phyloP scores from a whole-genome alignment of 2,329 filamentous ascomycete genomes.

The Fusarium caatingaense region DNA sequence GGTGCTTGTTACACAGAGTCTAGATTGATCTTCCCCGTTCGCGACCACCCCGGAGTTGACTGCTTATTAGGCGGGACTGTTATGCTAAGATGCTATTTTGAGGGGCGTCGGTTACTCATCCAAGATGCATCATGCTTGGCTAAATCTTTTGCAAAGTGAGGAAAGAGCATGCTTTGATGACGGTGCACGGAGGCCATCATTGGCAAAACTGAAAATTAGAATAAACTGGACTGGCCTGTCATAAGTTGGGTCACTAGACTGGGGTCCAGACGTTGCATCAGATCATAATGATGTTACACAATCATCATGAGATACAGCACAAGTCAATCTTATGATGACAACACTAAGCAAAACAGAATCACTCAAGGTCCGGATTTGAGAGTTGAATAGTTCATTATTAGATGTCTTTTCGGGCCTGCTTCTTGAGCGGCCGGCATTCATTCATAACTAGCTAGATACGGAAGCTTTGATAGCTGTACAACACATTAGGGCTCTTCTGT shows the following conservation, averaged over 20 bases:
- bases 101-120: constrained; percentile 14
- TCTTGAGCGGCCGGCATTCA: constrained; percentile 31
- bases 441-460: constrained; percentile 35
- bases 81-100: background rate
- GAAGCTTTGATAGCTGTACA: constrained; percentile 33
- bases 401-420: constrained; percentile 30
- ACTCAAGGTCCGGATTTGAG: background rate
- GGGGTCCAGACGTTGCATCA: background rate
- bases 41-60: background rate
- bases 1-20: constrained; percentile 11
- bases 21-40: constrained; percentile 4
- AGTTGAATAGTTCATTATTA: constrained; percentile 27
- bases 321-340: background rate
- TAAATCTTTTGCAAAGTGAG: background rate
- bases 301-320: background rate
- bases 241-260: background rate
- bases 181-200: background rate
- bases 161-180: background rate
- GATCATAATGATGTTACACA: background rate
- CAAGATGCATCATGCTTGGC: constrained; percentile 33
- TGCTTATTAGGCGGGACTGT: background rate
- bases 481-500: constrained; percentile 32
- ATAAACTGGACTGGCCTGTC: background rate
- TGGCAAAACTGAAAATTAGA: background rate
- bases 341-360: background rate